Conservation (phyloP, 2,329 filamentous ascomycete species). For the Westerdykella ornata region DNA sequence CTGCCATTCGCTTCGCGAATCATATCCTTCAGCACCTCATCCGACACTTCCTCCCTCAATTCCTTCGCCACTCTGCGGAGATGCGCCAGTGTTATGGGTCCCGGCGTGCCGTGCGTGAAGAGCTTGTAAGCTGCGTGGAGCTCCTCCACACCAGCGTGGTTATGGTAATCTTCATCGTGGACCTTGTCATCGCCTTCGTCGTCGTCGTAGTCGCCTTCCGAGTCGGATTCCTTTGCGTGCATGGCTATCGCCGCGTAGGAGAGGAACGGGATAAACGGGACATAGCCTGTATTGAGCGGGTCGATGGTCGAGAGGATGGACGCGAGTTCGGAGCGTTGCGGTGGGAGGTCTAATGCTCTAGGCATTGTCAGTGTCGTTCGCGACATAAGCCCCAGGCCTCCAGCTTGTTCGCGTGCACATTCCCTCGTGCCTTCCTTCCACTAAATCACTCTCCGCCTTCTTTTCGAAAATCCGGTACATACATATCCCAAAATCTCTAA, state of each 20-base stretch:
- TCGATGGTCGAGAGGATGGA: slow-evolving; percentile 78
- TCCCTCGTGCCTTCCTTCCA: too few species aligned
- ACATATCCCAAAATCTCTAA: too few species aligned
- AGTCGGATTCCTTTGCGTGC: slow-evolving; percentile 40
- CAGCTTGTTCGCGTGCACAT: too few species aligned
- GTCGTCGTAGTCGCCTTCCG: slow-evolving; percentile 22
- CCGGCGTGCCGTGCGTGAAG: slow-evolving; percentile 57
- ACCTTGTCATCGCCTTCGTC: slow-evolving; percentile 32
- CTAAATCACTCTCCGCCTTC: neutral
- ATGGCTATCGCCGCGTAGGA: slow-evolving; percentile 84
- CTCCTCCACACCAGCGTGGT: slow-evolving; percentile 50
- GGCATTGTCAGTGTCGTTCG: neutral
- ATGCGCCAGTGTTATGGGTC: slow-evolving; percentile 72
- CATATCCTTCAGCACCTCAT: slow-evolving; percentile 86
- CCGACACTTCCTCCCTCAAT: slow-evolving; percentile 76
- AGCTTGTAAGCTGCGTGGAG: slow-evolving; percentile 75
- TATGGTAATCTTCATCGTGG: slow-evolving; percentile 27
- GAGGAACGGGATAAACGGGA: slow-evolving; percentile 74
- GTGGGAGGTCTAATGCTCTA: slow-evolving; percentile 72
- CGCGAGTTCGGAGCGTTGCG: slow-evolving; percentile 60
- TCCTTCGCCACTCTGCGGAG: slow-evolving; percentile 71
- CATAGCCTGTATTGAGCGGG: slow-evolving; percentile 70
- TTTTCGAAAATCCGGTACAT: neutral
- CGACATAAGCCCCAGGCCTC: too few species aligned
- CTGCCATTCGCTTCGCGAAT: slow-evolving; percentile 88